Evolutionary conservation across 2,329 filamentous ascomycete genomes (phyloP), one percentile per base, ranked within the genome.

Genomic region (Fusarium newnesense): DNA sequence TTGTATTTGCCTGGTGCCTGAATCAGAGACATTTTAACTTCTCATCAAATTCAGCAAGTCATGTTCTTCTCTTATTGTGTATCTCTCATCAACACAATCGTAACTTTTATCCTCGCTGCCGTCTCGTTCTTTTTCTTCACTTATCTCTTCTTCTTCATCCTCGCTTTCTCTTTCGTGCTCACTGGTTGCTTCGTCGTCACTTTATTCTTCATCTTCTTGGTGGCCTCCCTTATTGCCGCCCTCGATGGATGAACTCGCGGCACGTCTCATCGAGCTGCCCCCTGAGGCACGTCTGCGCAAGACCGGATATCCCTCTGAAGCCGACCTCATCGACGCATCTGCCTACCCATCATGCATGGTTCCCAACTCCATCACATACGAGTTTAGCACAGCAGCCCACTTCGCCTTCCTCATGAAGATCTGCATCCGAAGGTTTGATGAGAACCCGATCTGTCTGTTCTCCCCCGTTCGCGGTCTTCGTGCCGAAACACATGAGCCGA

Each of bases 321-420:
- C 21, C 11, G 47, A 50, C 16, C 30, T 50, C 16, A 34, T 30
- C 5, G 47, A 36, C n/a, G 30, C 47, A 11, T 50, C 47, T 0
- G 15, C 8, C 11, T 50, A 34, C 16, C 47, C 47, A 19, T 34
- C 47, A 0, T 50, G 28, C 16, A 8, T 50, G 9, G n/a, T 50
- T 4, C 47, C 47, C 11, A 21, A 19, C 12, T 11, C n/a, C 1
- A 34, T 50, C 30, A 34, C 47, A 4, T 32, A 50, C n/a, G 4
- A 24, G 0, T 34, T 50, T 13, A 7, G 30, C 2, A 24, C 28
- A 0, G 7, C 1, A 19, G 30, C 47, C 2, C 47, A 50, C 5
- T 32, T 50, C 21, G 30, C 30, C 7, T 50, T 50, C 3, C 47
- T 50, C 21, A 34, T 34, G 15, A 50, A 50, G 21, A 24, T 50